Evolutionary conservation across 176 grass and related monocot species (phyloP).

Genomic region (Juncus inflexus): DNA sequence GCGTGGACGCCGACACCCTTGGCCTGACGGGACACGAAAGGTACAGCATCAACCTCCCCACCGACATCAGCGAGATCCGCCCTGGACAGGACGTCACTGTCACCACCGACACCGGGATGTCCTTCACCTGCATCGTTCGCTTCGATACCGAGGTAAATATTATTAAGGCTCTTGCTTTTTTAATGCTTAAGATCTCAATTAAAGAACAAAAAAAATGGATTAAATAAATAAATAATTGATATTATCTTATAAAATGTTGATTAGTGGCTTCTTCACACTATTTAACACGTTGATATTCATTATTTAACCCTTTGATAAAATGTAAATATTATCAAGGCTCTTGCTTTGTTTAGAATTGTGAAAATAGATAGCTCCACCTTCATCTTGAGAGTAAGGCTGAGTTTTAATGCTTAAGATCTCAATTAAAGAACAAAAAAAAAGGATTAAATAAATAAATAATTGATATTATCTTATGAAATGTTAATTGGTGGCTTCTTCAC

Average conservation of each 20-base stretch:
- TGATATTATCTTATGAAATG: not conserved
- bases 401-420: not conserved
- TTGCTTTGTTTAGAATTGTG: not conserved
- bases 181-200: not conserved
- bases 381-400: not conserved
- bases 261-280: not conserved
- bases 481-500: not conserved
- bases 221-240: not conserved
- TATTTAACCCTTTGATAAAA: not conserved
- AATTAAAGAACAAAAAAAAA: not conserved
- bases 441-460: not conserved
- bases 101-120: conserved; percentile 58
- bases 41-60: conserved; percentile 70
- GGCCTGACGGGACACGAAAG: conserved; percentile 87
- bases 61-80: conserved; percentile 53
- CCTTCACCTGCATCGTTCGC: conserved; percentile 59
- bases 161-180: no score
- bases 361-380: not conserved
- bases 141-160: conserved; percentile 86
- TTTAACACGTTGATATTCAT: not conserved
- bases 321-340: no score
- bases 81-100: conserved; percentile 87
- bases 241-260: not conserved
- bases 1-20: conserved; percentile 81
- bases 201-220: not conserved